phyloP scores from a whole-genome alignment of 129 eudicot species.

The Escallonia herrerae region DNA sequence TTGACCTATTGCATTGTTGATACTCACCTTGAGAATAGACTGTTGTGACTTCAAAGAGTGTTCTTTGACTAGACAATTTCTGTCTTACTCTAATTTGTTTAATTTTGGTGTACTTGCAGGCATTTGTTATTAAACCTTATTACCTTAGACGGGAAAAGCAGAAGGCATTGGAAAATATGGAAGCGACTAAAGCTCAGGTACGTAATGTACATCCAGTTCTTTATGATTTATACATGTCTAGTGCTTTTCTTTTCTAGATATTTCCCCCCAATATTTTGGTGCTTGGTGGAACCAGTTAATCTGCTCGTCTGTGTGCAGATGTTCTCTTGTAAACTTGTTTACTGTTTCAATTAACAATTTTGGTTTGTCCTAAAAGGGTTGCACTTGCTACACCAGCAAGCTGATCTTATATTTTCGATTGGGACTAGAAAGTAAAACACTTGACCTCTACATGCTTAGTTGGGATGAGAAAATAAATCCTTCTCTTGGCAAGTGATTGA shows the following conservation, averaged over 20 bases:
- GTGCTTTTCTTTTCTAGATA: background rate
- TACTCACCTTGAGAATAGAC: too few relatives aligned
- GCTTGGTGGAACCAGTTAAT: background rate
- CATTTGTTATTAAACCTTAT: constrained; percentile 66
- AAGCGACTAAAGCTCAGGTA: constrained; percentile 77
- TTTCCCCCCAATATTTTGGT: background rate
- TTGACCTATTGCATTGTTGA: background rate
- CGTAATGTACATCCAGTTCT: background rate
- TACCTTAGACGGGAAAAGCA: constrained; percentile 70
- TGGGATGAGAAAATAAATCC: too few relatives aligned
- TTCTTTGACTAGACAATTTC: background rate
- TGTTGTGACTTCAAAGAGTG: background rate
- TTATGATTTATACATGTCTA: background rate
- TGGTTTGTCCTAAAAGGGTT: too few relatives aligned
- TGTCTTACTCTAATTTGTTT: background rate
- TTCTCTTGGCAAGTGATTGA: too few relatives aligned
- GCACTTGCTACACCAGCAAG: too few relatives aligned
- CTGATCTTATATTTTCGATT: too few relatives aligned
- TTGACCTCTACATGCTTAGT: too few relatives aligned
- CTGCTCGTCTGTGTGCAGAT: too few relatives aligned
- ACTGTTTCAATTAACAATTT: too few relatives aligned
- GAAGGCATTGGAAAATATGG: constrained; percentile 65
- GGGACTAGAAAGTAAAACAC: too few relatives aligned
- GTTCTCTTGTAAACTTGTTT: background rate
- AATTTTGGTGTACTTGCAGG: constrained; percentile 38